Evolutionary conservation across 305 asterid species (phyloP).

Genomic region (Galium porrigens): DNA sequence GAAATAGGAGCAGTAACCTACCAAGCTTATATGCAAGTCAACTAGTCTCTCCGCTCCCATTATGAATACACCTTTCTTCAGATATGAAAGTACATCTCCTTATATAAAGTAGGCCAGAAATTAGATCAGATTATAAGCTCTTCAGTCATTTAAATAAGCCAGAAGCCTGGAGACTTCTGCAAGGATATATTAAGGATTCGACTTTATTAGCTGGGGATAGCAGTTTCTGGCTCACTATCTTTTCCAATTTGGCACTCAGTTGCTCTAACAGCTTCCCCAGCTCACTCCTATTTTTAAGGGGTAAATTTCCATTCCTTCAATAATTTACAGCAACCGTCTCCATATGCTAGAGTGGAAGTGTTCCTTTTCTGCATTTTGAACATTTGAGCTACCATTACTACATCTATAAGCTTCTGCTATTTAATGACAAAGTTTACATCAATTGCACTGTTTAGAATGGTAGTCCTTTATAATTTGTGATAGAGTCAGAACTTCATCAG

Average conservation of each 20-base stretch:
- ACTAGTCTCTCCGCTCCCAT: too few relatives aligned
- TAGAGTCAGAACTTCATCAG: background rate
- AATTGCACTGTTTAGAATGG: background rate
- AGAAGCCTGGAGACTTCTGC: background rate
- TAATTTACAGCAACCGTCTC: background rate
- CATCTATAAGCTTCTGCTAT: background rate
- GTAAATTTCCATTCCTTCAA: background rate
- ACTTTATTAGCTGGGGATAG: background rate
- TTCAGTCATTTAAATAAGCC: background rate
- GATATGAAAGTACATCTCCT: background rate
- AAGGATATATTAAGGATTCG: background rate
- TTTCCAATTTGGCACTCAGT: too few relatives aligned
- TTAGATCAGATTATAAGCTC: background rate
- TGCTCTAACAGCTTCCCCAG: background rate
- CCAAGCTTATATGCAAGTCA: too few relatives aligned
- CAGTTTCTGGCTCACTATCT: background rate
- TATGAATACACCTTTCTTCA: background rate
- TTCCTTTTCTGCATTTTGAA: background rate
- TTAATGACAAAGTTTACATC: background rate
- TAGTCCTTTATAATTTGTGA: background rate
- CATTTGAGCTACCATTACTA: background rate
- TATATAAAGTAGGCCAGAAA: background rate
- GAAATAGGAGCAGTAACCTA: too few relatives aligned
- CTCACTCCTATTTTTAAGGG: background rate
- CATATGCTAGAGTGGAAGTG: background rate